Evolutionary conservation across 352 stramenopile species (phyloP).

Genomic region (Globisporangium acanthophoron): DNA sequence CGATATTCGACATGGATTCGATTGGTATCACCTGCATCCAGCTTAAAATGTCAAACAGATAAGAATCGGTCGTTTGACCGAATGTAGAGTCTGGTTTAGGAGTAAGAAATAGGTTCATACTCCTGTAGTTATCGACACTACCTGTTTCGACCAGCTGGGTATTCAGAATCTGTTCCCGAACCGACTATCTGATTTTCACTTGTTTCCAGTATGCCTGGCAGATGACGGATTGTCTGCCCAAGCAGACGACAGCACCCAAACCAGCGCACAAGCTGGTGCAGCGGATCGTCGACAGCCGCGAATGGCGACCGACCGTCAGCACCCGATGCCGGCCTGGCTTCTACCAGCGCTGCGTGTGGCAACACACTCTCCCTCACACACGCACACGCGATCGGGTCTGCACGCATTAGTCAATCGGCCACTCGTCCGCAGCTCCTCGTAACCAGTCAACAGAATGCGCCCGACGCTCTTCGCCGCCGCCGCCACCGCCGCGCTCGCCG

Average conservation of each 20-base stretch:
- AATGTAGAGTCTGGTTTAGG: too few species aligned
- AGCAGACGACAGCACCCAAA: background rate
- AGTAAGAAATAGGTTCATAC: too few species aligned
- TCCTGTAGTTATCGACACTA: too few species aligned
- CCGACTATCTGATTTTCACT: background rate
- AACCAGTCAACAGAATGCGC: background rate
- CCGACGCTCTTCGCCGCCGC: constrained; percentile 16
- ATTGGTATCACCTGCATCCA: too few species aligned
- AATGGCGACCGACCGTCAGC: background rate
- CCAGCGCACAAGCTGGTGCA: background rate
- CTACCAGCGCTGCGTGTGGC: too few species aligned
- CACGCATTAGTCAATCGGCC: constrained; percentile 1
- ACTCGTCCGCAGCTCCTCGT: background rate
- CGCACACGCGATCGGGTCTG: background rate
- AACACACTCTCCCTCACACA: too few species aligned
- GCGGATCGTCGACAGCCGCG: background rate
- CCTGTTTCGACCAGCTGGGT: too few species aligned
- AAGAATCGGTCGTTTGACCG: too few species aligned
- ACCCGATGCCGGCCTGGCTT: background rate
- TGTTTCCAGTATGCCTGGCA: background rate
- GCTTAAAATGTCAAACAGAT: too few species aligned
- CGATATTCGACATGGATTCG: too few species aligned
- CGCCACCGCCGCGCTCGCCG: constrained; percentile 17
- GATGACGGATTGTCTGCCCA: background rate
- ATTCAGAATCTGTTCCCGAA: too few species aligned